Conservation (phyloP, 805 yeast species). For the Candida palmyrensis region DNA sequence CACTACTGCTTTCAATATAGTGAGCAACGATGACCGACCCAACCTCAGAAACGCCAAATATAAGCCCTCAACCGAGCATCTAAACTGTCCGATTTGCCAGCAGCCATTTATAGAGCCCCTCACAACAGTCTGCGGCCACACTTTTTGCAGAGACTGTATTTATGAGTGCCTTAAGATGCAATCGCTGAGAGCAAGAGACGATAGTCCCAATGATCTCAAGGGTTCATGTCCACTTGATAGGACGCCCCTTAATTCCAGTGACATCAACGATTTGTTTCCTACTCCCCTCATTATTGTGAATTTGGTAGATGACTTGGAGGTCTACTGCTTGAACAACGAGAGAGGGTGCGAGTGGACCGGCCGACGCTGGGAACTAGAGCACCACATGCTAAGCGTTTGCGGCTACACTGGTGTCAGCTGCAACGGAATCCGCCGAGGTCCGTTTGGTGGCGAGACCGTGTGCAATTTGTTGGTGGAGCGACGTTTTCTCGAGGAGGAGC, state of each 20-base stretch:
- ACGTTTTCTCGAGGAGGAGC: conserved; percentile 9
- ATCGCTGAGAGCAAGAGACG: conserved; percentile 18
- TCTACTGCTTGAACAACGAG: conserved; percentile 45
- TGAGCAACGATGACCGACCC: conserved; percentile 12
- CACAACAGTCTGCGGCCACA: conserved; percentile 64
- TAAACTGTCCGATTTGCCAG: conserved; percentile 61
- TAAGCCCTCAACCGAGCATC: conserved; percentile 25
- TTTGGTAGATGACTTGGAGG: conserved; percentile 56
- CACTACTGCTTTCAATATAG: conserved; percentile 13
- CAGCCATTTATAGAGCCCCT: conserved; percentile 57
- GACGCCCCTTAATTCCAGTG: conserved; percentile 34
- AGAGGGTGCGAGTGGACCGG: conserved; percentile 58
- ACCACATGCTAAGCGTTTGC: conserved; percentile 39
- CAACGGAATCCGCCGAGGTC: conserved; percentile 15
- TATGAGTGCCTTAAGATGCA: conserved; percentile 37
- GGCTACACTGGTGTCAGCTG: conserved; percentile 33
- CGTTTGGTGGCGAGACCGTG: neutral
- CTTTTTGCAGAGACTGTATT: conserved; percentile 57
- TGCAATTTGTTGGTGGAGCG: conserved; percentile 13
- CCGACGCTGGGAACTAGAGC: conserved; percentile 52
- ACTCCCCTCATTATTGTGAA: conserved; percentile 58
- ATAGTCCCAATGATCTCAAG: conserved; percentile 5
- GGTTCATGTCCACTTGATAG: conserved; percentile 59
- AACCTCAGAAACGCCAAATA: conserved; percentile 27
- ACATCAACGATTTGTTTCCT: conserved; percentile 29